These are phyloP conservation scores for Solanum sparsipilum DNA, from an alignment of 257 asterid species.

Conservation along the genomic window DNA sequence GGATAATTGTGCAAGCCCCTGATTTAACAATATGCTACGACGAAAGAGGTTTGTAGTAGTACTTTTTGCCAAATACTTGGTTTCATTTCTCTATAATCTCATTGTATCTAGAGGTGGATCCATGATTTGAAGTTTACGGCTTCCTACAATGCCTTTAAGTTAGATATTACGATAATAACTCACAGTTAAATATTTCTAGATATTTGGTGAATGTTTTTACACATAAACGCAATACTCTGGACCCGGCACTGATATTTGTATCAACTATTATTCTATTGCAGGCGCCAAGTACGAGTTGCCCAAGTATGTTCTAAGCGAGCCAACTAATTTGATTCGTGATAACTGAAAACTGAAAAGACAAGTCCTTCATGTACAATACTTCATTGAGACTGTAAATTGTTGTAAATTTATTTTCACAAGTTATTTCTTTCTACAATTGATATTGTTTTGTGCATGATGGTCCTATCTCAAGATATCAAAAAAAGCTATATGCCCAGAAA, in stretches of 20 bases:
- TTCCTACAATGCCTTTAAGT: background rate
- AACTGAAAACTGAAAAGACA: background rate
- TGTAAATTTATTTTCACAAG: background rate
- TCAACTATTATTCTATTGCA: conserved; percentile 9
- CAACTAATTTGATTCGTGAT: conserved; percentile 56
- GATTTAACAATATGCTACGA: conserved; percentile 87
- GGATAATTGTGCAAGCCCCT: conserved; percentile 58
- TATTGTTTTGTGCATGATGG: background rate
- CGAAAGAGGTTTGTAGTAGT: conserved; percentile 48
- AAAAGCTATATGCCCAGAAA: background rate
- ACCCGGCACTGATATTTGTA: background rate
- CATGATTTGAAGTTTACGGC: background rate
- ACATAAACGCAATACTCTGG: background rate
- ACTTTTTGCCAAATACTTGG: background rate
- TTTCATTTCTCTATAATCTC: background rate
- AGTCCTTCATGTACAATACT: background rate
- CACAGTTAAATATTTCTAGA: background rate
- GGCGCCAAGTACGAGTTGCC: conserved; percentile 81
- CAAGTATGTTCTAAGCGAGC: conserved; percentile 71
- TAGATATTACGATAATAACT: background rate
- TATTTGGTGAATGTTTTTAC: background rate
- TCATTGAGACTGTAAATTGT: background rate
- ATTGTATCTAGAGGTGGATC: background rate
- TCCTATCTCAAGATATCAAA: background rate
- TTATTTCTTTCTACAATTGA: background rate